Evolutionary conservation across 495 filamentous ascomycete species (phyloP), one percentile per base, ranked within the genome.

Genomic region (Pyrenopolyporus hunteri): DNA sequence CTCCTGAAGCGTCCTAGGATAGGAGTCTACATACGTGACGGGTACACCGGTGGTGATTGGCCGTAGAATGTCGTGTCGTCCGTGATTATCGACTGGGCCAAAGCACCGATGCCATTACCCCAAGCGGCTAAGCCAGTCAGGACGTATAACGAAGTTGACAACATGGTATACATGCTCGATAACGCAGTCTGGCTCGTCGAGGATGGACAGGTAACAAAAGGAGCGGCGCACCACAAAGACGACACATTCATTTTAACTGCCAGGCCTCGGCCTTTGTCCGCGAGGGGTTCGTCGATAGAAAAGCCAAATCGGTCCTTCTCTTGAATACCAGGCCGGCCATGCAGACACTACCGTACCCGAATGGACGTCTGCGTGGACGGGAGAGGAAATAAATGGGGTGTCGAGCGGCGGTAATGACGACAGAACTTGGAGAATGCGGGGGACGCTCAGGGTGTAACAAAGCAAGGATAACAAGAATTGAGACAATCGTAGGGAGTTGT

Each of bases 11-110:
- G 16, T 33, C 11, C 23, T 0, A 16, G 2, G 25, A 1, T 36
- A 3, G 16, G 3, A 13, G 4, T 14, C 3, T 20, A 72, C 76
- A 53, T 65, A 80, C 76, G 84, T 1, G 82, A 80, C 1, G 84
- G 85, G 63, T 87, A 86, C 0, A 87, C 80, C 0, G 82, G 75
- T 22, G 78, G 78, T 32, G 81, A 84, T 48, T 81, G 71, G 17
- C 83, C 84, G 64, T 87, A 85, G 53, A 86, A 87, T 3, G 57
- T 54, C 2, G 62, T 58, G 51, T 84, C 81, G 16, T 71, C 67
- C 1, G 68, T 74, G 54, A 83, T 80, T 10, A 70, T 55, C 29
- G 61, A 64, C 11, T 64, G 57, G 10, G 57, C 64, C 14, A 47
- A 57, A 11, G 47, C 13, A 11, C 50, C 53, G 22, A 55, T 48